Conservation (phyloP, 331 rosid species). For the Quercus phellos region DNA sequence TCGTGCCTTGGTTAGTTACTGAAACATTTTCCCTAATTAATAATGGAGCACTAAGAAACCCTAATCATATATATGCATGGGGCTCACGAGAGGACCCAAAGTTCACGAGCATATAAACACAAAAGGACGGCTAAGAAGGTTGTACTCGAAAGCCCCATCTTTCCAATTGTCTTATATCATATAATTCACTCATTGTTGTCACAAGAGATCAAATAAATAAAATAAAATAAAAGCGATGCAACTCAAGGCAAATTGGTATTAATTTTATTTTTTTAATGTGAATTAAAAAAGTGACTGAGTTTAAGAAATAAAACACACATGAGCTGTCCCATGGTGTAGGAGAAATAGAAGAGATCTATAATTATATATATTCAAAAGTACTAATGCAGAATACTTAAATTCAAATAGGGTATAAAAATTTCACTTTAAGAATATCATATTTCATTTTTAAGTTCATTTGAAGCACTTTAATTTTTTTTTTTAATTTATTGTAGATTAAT, state of each 20-base stretch:
- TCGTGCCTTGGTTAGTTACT: slow-evolving; percentile 12
- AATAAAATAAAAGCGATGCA: not conserved
- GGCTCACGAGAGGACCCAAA: slow-evolving; percentile 53
- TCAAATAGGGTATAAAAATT: too few species aligned
- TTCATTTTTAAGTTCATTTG: too few species aligned
- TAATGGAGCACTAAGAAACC: slow-evolving; percentile 25
- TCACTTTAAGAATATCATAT: too few species aligned
- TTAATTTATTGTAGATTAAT: not conserved
- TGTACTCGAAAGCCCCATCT: slow-evolving; percentile 11
- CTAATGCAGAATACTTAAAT: not conserved
- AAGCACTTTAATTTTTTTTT: too few species aligned
- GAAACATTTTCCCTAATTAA: slow-evolving; percentile 24
- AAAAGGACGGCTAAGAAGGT: slow-evolving; percentile 50
- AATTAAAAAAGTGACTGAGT: not conserved
- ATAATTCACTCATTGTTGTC: slow-evolving; percentile 1
- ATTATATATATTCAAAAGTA: not conserved
- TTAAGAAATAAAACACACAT: not conserved
- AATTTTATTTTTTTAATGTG: not conserved
- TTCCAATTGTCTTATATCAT: not conserved
- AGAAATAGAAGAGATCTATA: not conserved
- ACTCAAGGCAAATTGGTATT: slow-evolving; percentile 16
- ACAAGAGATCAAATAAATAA: not conserved
- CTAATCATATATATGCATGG: slow-evolving; percentile 19
- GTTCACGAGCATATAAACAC: slow-evolving; percentile 58
- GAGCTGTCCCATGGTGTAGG: not conserved